Conservation (phyloP, 371 early-diverging fungal species). For the Syncephalastrum sp. region DNA sequence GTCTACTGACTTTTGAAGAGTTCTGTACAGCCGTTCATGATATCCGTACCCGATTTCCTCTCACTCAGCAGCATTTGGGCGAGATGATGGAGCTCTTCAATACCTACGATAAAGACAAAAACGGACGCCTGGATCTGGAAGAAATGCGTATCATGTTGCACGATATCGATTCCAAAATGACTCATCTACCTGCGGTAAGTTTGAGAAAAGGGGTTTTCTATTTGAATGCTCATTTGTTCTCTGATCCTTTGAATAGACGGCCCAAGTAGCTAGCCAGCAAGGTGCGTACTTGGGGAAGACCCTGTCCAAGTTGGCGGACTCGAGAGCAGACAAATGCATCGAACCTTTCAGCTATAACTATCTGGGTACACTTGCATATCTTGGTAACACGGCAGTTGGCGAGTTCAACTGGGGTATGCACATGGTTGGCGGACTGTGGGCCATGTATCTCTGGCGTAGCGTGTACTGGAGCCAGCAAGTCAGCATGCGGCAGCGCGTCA, state of each 20-base stretch:
- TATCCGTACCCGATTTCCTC: slow-evolving; percentile 48
- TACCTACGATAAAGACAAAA: slow-evolving; percentile 61
- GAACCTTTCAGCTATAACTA: slow-evolving; percentile 71
- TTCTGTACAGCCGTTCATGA: slow-evolving; percentile 40
- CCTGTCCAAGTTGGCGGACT: slow-evolving; percentile 36
- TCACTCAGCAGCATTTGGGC: slow-evolving; percentile 54
- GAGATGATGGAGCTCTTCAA: slow-evolving; percentile 52
- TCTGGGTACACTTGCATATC: slow-evolving; percentile 78
- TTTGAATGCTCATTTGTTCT: background rate
- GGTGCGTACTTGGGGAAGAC: slow-evolving; percentile 67
- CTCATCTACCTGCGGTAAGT: slow-evolving; percentile 74
- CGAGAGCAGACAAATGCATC: slow-evolving; percentile 8
- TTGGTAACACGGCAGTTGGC: slow-evolving; percentile 76
- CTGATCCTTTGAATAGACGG: slow-evolving; percentile 54
- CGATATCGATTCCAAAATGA: slow-evolving; percentile 66
- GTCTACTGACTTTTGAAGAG: slow-evolving; percentile 46
- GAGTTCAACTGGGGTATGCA: slow-evolving; percentile 57
- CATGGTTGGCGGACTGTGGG: slow-evolving; percentile 60
- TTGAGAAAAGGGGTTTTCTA: no score
- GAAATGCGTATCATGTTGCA: slow-evolving; percentile 59
- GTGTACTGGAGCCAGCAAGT: slow-evolving; percentile 67
- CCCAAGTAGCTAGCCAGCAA: slow-evolving; percentile 90
- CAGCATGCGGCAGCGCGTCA: slow-evolving; percentile 43
- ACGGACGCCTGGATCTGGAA: slow-evolving; percentile 56
- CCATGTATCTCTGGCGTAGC: slow-evolving; percentile 68